Evolutionary conservation across 176 grass and related monocot genomes (phyloP).

Genomic region (Oryza rufipogon): DNA sequence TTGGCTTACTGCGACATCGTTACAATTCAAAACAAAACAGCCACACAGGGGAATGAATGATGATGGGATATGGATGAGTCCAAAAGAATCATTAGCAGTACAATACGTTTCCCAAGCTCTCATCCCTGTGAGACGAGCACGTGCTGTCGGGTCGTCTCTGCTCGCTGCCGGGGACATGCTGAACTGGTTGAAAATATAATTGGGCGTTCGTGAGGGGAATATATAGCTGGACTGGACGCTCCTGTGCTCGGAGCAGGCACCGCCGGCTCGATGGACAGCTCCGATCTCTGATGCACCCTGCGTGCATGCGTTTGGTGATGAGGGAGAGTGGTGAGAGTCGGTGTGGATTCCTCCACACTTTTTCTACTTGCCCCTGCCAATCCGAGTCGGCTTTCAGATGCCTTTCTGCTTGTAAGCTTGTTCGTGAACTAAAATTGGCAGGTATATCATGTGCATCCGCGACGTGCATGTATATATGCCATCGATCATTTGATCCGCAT

Average conservation of each 20-base stretch:
- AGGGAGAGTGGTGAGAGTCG: slow-evolving; percentile 1
- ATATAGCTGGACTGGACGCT: slow-evolving; percentile 45
- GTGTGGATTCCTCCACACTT: slow-evolving; percentile 32
- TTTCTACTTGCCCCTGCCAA: not conserved
- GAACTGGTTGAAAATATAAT: slow-evolving; percentile 32
- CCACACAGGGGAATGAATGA: not conserved
- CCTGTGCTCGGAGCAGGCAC: slow-evolving; percentile 19
- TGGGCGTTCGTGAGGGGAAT: not conserved
- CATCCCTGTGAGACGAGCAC: not conserved
- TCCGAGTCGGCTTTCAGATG: not conserved
- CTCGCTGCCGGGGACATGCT: slow-evolving; percentile 47
- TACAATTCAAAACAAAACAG: not conserved
- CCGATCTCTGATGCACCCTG: not conserved
- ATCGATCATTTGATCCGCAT: not conserved
- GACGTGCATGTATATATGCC: not conserved
- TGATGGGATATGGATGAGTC: not conserved
- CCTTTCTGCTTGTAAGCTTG: not conserved
- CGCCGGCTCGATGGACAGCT: slow-evolving; percentile 26
- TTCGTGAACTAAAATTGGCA: not conserved
- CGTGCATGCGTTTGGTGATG: slow-evolving; percentile 22
- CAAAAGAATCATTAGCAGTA: not conserved
- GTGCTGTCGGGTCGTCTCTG: slow-evolving; percentile 43
- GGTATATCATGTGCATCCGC: slow-evolving; percentile 13
- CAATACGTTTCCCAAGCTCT: not conserved
- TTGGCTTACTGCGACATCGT: not conserved